These are phyloP conservation scores for Leptosphaerulina australis DNA, from an alignment of 2,329 filamentous ascomycete genomes.

Conservation along the genomic window DNA sequence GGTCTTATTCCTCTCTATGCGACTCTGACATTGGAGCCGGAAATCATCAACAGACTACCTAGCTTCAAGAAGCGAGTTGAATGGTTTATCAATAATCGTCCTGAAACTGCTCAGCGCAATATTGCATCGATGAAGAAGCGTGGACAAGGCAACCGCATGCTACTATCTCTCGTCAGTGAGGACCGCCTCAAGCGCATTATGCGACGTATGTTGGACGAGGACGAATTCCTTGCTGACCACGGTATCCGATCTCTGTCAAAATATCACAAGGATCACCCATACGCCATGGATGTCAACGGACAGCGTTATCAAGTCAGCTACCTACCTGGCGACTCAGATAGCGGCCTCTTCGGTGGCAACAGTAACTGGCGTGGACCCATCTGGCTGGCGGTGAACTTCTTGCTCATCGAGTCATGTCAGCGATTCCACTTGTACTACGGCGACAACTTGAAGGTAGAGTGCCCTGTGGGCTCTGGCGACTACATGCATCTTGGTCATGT, in stretches of 20 bases:
- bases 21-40: slow-evolving; percentile 88
- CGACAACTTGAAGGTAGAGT: slow-evolving; percentile 85
- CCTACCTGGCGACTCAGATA: slow-evolving; percentile 94
- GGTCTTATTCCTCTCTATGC: slow-evolving; percentile 93
- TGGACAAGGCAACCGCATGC: slow-evolving; percentile 85
- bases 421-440: slow-evolving; percentile 97
- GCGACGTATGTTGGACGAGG: slow-evolving; percentile 88
- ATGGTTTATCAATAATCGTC: slow-evolving; percentile 90
- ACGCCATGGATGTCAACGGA: slow-evolving; percentile 94
- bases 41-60: slow-evolving; percentile 88
- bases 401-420: slow-evolving; percentile 91
- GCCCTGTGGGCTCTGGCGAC: slow-evolving; percentile 89
- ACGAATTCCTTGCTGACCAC: slow-evolving; percentile 88
- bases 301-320: slow-evolving; percentile 88
- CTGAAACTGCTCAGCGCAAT: slow-evolving; percentile 87
- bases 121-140: slow-evolving; percentile 91
- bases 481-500: slow-evolving; percentile 96
- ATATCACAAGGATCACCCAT: slow-evolving; percentile 86
- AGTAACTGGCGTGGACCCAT: slow-evolving; percentile 96
- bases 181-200: slow-evolving; percentile 90
- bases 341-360: slow-evolving; percentile 92
- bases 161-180: slow-evolving; percentile 89
- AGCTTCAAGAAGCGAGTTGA: slow-evolving; percentile 91
- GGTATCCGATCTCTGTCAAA: slow-evolving; percentile 93
- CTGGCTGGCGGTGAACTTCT: slow-evolving; percentile 95